A percentile compares a stretch with the other conserved stretches of the same genome.
Evolutionary conservation across 1,139 yeast genomes (phyloP).

Genomic region (Scheffersomyces cryptocercus): DNA sequence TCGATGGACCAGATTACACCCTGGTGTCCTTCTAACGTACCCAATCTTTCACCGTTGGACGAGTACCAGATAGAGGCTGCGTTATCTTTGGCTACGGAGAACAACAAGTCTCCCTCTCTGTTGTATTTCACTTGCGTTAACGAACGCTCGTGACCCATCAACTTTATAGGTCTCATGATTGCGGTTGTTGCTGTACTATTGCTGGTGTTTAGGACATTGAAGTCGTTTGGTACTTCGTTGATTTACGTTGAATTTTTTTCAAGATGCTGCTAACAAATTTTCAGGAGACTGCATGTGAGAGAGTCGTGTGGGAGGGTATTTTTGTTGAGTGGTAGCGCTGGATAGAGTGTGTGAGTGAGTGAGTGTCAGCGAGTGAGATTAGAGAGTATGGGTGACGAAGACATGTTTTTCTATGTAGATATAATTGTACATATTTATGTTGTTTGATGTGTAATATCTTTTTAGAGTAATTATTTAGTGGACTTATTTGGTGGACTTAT

Average conservation of each 20-base stretch:
- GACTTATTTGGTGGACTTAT: too few species aligned
- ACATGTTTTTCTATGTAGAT: too few species aligned
- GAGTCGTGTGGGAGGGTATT: neutral
- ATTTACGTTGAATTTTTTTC: neutral
- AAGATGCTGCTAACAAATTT: neutral
- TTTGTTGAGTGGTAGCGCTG: too few species aligned
- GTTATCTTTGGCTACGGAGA: constrained; percentile 90
- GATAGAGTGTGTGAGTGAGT: too few species aligned
- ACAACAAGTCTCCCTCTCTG: constrained; percentile 90
- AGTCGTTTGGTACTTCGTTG: too few species aligned
- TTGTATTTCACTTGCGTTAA: constrained; percentile 90
- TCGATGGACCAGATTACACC: constrained; percentile 98
- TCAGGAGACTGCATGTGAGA: neutral
- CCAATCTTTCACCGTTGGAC: constrained; percentile 94
- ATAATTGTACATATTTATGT: too few species aligned
- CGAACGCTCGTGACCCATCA: constrained; percentile 85
- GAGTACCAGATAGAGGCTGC: constrained; percentile 92
- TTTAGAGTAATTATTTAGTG: too few species aligned
- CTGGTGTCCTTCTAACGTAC: constrained; percentile 80
- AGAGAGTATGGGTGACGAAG: too few species aligned
- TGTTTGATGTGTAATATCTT: too few species aligned
- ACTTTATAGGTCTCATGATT: constrained; percentile 52
- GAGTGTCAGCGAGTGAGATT: too few species aligned
- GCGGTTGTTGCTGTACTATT: neutral
- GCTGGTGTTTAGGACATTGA: neutral